A percentile compares a stretch with the other conserved stretches of the same genome.
Conservation (phyloP, 176 grass and related monocot species). For the Avena atlantica region DNA sequence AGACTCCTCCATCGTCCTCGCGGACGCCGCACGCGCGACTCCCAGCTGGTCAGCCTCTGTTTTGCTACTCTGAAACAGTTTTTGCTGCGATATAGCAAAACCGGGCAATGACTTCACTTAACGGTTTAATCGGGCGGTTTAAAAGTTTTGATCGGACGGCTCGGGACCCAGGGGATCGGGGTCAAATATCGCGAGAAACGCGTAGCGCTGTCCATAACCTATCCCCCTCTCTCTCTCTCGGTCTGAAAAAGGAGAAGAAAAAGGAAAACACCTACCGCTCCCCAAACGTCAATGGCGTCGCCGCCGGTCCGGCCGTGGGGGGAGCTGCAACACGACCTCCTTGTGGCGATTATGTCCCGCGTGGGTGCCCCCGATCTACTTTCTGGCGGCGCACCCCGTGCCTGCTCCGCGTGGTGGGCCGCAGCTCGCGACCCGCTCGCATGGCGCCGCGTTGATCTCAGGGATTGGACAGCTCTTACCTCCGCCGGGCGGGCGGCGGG, state of each 20-base stretch:
- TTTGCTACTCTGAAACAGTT: too few species aligned
- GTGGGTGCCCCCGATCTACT: slow-evolving; percentile 54
- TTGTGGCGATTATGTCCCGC: slow-evolving; percentile 57
- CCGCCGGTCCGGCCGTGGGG: slow-evolving; percentile 55
- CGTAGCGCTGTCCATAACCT: neutral
- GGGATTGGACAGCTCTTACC: slow-evolving; percentile 52
- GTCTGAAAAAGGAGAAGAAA: neutral
- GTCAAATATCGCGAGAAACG: too few species aligned
- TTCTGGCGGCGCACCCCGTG: slow-evolving; percentile 44
- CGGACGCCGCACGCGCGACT: too few species aligned
- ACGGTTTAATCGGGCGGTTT: too few species aligned
- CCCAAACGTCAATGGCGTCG: slow-evolving; percentile 43
- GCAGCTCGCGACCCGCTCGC: slow-evolving; percentile 55
- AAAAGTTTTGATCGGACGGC: too few species aligned
- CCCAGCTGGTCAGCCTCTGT: too few species aligned
- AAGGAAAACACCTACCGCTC: neutral
- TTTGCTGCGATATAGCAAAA: too few species aligned
- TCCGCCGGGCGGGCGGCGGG: slow-evolving; percentile 19
- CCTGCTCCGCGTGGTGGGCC: slow-evolving; percentile 59
- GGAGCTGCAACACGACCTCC: slow-evolving; percentile 61
- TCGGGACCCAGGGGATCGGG: too few species aligned
- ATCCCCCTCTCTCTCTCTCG: neutral
- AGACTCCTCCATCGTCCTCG: too few species aligned
- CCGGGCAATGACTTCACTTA: too few species aligned
- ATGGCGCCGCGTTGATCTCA: slow-evolving; percentile 64